Evolutionary conservation across 2,329 filamentous ascomycete species (phyloP), one percentile per base, ranked within the genome.

Genomic region (Venturiaceae sp.): DNA sequence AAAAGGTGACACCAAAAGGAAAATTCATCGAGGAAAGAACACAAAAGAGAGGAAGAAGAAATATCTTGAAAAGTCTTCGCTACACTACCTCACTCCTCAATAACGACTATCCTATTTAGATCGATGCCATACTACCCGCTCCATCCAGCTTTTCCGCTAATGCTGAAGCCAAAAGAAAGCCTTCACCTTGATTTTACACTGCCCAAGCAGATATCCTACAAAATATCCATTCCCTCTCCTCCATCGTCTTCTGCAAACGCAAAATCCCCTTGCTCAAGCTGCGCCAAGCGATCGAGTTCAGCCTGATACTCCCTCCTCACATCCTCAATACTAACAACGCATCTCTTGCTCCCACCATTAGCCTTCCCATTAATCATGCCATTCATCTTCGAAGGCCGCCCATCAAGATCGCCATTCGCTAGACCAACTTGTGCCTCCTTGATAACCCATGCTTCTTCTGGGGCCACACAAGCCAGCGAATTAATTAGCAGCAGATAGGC

Each of bases 401-500:
- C 44, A 30, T 50, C 44, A 23, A 16, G 19, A 3, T 16, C 26
- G n/a, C n/a, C n/a, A n/a, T n/a, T n/a, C n/a, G n/a, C n/a, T n/a
- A n/a, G n/a, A 66, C 65, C 37, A 65, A 68, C 37, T 62, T 62
- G 44, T 61, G 62, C 47, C 41, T 80, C 77, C 19, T 80, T 79
- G 21, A 84, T 73, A n/a, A 95, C 83, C 82, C 95, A 99, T 1
- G 86, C 87, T 66, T 96, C 88, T 62, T 89, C 83, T 60, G 85
- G 78, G 53, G 88, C 84, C 41, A 96, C 90, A 63, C 90, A 96
- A 63, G 88, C 90, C 61, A 99, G 78, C 1, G 90, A 86, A 69
- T 99, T 99, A 75, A 99, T 95, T 47, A 99, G 81, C 61, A 91
- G 80, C n/a, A 97, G 76, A 66, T 95, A 94, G 66, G 90, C 87